Percentiles rank a stretch among this genome's conserved stretches.
phyloP scores from a whole-genome alignment of 305 asterid genomes.

The Ajuga reptans region DNA sequence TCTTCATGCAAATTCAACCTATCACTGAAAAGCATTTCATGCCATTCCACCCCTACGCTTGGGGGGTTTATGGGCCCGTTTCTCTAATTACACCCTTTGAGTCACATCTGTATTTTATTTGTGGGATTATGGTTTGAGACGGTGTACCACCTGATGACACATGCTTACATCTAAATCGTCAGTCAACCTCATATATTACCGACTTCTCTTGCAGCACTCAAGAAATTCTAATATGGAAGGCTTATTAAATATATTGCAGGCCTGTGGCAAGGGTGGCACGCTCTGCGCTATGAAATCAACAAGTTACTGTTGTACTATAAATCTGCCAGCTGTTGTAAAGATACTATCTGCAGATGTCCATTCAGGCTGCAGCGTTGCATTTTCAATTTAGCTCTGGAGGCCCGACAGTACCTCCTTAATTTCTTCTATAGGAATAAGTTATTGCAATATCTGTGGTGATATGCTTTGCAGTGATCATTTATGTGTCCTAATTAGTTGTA shows the following conservation, averaged over 20 bases:
- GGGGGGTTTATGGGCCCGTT: background rate
- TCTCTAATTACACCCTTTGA: background rate
- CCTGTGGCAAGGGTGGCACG: slow-evolving; percentile 26
- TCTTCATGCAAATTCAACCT: no score
- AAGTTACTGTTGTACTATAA: background rate
- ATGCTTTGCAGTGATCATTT: background rate
- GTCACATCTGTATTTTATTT: background rate
- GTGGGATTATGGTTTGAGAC: background rate
- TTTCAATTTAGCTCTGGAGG: background rate
- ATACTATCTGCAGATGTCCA: background rate
- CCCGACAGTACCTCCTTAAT: background rate
- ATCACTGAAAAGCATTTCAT: no score
- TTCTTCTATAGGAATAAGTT: slow-evolving; percentile 1
- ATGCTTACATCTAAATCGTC: background rate
- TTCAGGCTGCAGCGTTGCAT: background rate
- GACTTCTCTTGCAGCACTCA: background rate
- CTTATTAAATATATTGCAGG: slow-evolving; percentile 26
- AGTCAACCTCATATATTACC: background rate
- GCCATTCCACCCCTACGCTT: no score
- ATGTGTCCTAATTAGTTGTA: background rate
- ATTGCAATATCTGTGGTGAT: background rate
- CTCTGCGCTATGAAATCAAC: slow-evolving; percentile 32
- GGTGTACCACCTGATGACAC: background rate
- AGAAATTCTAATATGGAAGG: background rate
- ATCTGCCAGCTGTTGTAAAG: background rate